These are phyloP conservation scores for Chaetoscypha palmicola DNA, from an alignment of 2,329 filamentous ascomycete species.

Conservation along the genomic window DNA sequence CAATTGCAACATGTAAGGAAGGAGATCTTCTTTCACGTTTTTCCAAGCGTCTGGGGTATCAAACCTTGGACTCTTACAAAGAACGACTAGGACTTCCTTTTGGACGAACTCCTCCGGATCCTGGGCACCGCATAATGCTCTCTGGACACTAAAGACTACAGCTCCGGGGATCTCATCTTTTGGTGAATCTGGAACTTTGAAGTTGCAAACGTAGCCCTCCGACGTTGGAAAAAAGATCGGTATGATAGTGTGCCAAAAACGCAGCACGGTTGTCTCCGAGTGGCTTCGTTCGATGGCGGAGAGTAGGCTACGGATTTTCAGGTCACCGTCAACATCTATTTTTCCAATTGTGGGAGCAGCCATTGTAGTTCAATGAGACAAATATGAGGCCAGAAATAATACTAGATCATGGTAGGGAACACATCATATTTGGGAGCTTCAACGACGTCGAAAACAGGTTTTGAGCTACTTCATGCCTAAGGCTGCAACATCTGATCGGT, in stretches of 20 bases:
- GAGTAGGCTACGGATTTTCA: background rate
- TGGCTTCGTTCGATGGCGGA: background rate
- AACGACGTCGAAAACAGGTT: background rate
- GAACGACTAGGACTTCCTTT: background rate
- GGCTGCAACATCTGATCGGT: background rate
- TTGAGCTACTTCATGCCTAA: background rate
- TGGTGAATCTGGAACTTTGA: background rate
- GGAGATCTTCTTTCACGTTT: background rate
- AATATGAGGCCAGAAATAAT: no score
- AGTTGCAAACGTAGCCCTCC: background rate
- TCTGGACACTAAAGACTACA: background rate
- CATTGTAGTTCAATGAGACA: no score
- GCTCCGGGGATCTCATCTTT: background rate
- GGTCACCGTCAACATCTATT: background rate
- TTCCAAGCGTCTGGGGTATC: conserved; percentile 2
- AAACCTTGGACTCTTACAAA: background rate
- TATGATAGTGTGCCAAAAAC: background rate
- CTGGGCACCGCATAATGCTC: background rate
- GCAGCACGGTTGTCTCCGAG: background rate
- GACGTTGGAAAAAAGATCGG: background rate
- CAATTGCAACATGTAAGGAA: conserved; percentile 3
- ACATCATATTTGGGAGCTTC: no score
- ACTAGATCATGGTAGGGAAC: no score
- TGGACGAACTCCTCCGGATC: background rate
- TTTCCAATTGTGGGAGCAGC: background rate